Evolutionary conservation across 73 alveolate species (phyloP).

Genomic region (Stentor roeselii): DNA sequence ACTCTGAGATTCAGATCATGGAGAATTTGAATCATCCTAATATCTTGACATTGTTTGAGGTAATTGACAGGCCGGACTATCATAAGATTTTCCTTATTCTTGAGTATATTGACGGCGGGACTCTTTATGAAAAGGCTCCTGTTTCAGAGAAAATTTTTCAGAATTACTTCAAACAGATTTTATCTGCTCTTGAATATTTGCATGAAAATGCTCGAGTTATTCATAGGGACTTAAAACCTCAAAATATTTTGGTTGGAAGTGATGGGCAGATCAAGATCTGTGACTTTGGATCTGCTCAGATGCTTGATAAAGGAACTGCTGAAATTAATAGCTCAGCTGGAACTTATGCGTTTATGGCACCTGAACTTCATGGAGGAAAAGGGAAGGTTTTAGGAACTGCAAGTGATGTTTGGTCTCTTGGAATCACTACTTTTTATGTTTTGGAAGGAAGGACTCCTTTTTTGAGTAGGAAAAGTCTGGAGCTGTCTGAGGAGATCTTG

Average conservation of each 20-base stretch:
- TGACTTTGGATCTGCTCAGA: slow-evolving; percentile 44
- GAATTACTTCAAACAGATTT: slow-evolving; percentile 32
- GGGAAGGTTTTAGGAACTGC: slow-evolving; percentile 32
- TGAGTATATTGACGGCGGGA: slow-evolving; percentile 64
- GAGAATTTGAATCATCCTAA: slow-evolving; percentile 74
- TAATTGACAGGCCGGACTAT: slow-evolving; percentile 60
- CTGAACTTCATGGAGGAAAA: slow-evolving; percentile 31
- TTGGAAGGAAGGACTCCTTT: slow-evolving; percentile 40
- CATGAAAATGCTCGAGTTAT: slow-evolving; percentile 35
- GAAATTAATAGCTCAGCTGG: slow-evolving; percentile 32
- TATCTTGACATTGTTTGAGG: slow-evolving; percentile 62
- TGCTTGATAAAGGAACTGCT: slow-evolving; percentile 40
- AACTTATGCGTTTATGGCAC: slow-evolving; percentile 49
- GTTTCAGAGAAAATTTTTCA: slow-evolving; percentile 28
- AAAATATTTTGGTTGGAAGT: slow-evolving; percentile 33
- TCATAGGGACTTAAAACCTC: slow-evolving; percentile 57
- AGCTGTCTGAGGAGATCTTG: slow-evolving; percentile 30
- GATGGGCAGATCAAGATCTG: slow-evolving; percentile 34
- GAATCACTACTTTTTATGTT: slow-evolving; percentile 39
- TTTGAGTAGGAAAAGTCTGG: slow-evolving; percentile 14
- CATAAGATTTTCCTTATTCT: slow-evolving; percentile 66
- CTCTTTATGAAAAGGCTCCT: slow-evolving; percentile 41
- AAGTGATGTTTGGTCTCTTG: slow-evolving; percentile 50
- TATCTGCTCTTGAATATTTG: slow-evolving; percentile 43
- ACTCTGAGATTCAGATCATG: slow-evolving; percentile 63